Base-by-base conservation (phyloP, 2,329 filamentous ascomycete species). In the Exophiala xenobiotica region DNA sequence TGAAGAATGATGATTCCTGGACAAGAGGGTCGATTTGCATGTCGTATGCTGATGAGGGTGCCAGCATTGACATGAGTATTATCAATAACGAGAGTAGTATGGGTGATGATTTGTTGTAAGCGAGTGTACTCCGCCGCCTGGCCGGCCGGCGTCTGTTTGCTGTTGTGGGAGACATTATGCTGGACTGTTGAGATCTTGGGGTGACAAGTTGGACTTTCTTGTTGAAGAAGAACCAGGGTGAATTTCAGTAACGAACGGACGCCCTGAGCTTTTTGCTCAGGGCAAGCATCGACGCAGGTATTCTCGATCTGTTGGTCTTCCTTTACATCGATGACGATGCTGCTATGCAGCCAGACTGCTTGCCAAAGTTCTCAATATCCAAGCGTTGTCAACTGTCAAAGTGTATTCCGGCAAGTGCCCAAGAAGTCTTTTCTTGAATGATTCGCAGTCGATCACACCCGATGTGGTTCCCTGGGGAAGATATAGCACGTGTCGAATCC, bases 401-500 rank as follows among this genome's bases (percentile, higher is more conserved):
- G n/a, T n/a, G n/a, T n/a, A n/a, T n/a, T n/a, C n/a, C n/a, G n/a
- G n/a, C n/a, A n/a, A n/a, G n/a, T n/a, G 41, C 22, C 39, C 22
- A 16, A 6, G 12, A 33, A 39, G 20, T 45, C 42, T 19, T 19
- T 23, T 35, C 33, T 35, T 24, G 18, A 24, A 22, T 22, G 48
- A 46, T 46, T 12, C 51, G 18, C 45, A 47, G 52, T 47, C 46
- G 55, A 55, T 58, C 55, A 12, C 31, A 5, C 40, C 31, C 48
- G 33, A 46, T 50, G 38, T 46, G 35, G 43, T 24, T 24, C 39
- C 18, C 9, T n/a, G 46, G 20, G 22, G 44, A 35, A 16, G 47
- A 37, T 47, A 40, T 16, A 35, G 49, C 55, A 58, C 55, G 55
- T 58, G 55, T 52, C 29, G 22, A 14, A 46, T 38, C 51, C 50